Evolutionary conservation across 2,329 filamentous ascomycete genomes (phyloP).

Genomic region (Chaetoscypha palmicola): DNA sequence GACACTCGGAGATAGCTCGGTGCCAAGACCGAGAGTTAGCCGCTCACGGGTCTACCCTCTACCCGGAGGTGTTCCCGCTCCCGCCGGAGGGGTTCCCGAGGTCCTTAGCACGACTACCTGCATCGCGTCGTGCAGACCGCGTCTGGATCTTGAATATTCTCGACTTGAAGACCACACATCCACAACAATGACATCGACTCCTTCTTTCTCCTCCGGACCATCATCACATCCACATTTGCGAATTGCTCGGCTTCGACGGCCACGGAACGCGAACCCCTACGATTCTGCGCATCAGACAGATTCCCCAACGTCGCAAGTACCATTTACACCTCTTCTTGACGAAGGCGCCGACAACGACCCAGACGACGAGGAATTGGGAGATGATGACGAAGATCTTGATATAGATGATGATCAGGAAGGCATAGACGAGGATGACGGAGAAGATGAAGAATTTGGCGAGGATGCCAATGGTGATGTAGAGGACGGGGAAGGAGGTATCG

Average conservation of each 20-base stretch:
- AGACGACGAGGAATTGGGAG: neutral
- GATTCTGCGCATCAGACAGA: neutral
- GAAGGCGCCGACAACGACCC: neutral
- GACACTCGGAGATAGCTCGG: too few species aligned
- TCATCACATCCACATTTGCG: conserved; percentile 1
- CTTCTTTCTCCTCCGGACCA: neutral
- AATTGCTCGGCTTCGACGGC: conserved; percentile 2
- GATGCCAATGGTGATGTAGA: conserved; percentile 28
- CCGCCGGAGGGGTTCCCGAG: too few species aligned
- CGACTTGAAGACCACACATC: too few species aligned
- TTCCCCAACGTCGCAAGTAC: neutral
- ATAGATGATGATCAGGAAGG: neutral
- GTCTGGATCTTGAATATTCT: too few species aligned
- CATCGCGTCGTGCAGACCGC: too few species aligned
- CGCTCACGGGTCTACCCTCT: too few species aligned
- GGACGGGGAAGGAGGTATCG: conserved; percentile 32
- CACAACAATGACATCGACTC: conserved; percentile 1
- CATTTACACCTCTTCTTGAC: neutral
- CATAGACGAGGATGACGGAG: conserved; percentile 23
- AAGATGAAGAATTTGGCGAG: conserved; percentile 14
- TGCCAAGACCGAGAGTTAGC: too few species aligned
- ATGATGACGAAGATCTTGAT: neutral
- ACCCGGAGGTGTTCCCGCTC: too few species aligned
- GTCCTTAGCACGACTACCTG: too few species aligned
- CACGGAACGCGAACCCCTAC: conserved; percentile 6